Base-by-base conservation (phyloP, 345 rosid species). In the Melaleuca alternifolia region DNA sequence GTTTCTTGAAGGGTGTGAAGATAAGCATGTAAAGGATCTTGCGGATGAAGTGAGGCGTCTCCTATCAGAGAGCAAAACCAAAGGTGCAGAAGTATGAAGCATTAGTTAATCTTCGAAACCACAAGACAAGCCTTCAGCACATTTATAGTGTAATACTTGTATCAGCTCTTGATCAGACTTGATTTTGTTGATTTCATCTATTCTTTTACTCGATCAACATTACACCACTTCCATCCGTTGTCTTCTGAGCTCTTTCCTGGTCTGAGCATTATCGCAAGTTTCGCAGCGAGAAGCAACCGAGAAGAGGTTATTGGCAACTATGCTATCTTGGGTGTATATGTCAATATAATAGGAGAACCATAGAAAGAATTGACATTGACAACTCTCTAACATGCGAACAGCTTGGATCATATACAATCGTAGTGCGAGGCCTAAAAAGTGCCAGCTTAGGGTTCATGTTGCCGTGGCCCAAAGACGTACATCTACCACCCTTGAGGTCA, bases 11-110 rank as follows among this genome's bases (percentile, higher is more conserved):
- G 96, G 96, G 89, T 92, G 93, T 85, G 87, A 92, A 87, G 98
- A 97, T 88, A 89, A 93, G 84, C 97, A 95, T 89, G 94, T 94
- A 83, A 94, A 90, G 89, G 96, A 92, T 86, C 95, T 96, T 76
- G 95, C 97, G 21, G 88, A 92, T 15, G 93, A 94, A 88, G 98
- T 92, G 57, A 93, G 97, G 85, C 92, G 77, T 54, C 85, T 95
- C 90, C 95, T 91, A 83, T 90, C 92, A 9, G 91, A 89, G 84
- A 54, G 28, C 54, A 59, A 75, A 30, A 41, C 46, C n/a, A 65
- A n/a, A 26, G 57, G 84, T 53, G 51, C 41, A 57, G 88, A 86
- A 51, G 21, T 54, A 26, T 20, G 62, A 44, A 75, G 75, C 81
- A 82, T 59, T 48, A 30, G 37, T 30, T 56, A 54, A 16, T 83